Conservation (phyloP, 192 early-diverging fungal species). For the Backusella morwellensis region DNA sequence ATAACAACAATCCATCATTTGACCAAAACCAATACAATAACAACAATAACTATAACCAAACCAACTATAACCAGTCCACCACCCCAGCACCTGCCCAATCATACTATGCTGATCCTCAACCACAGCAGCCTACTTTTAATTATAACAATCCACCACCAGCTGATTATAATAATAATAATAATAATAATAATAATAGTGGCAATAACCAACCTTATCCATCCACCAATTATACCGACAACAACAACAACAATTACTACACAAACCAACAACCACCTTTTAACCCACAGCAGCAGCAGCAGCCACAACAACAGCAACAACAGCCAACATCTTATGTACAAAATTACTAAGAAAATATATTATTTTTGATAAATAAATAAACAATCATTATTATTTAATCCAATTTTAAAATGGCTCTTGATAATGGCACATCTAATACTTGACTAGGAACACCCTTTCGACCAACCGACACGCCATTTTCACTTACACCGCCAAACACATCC, state of each 20-base stretch:
- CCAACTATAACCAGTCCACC: not conserved
- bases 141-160: not conserved
- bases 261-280: not conserved
- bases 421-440: conserved; percentile 29
- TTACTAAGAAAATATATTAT: not conserved
- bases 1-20: not conserved
- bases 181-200: no score
- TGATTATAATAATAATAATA: not conserved
- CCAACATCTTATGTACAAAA: conserved; percentile 6
- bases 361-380: conserved; percentile 3
- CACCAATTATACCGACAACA: not conserved
- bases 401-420: conserved; percentile 16
- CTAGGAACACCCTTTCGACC: conserved; percentile 27
- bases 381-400: not conserved
- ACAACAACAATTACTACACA: not conserved
- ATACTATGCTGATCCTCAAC: conserved; percentile 1
- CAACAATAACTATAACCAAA: not conserved
- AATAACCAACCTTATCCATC: not conserved
- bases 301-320: not conserved
- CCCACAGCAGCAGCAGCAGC: not conserved
- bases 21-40: not conserved
- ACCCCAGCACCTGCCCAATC: not conserved
- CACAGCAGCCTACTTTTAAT: not conserved
- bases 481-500: conserved; percentile 46
- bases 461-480: conserved; percentile 55